phyloP scores from a whole-genome alignment of 106 monocot genomes.

The Amphibolis antarctica region DNA sequence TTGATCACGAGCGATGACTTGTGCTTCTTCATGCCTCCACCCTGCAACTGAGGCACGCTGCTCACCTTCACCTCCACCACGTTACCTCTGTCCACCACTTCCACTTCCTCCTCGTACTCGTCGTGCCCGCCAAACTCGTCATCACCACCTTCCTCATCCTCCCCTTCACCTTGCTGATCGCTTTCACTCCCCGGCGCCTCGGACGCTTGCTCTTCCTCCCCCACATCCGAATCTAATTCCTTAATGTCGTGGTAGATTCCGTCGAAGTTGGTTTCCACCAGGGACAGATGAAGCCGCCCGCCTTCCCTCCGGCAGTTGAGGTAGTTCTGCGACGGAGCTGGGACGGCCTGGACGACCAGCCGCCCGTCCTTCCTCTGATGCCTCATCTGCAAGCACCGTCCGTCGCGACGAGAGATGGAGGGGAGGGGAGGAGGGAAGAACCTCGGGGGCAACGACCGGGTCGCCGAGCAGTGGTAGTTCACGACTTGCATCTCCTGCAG shows the following conservation, averaged over 20 bases:
- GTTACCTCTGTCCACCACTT: constrained; percentile 12
- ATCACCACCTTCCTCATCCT: not conserved
- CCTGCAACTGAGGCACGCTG: constrained; percentile 7
- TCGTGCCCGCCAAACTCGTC: not conserved
- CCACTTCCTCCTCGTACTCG: constrained; percentile 8
- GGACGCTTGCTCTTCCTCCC: not conserved
- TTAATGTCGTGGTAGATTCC: constrained; percentile 9
- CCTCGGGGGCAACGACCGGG: not conserved
- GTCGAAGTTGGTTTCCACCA: constrained; percentile 10
- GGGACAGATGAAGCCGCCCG: constrained; percentile 8
- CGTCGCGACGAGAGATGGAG: constrained; percentile 18
- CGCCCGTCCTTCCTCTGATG: constrained; percentile 7
- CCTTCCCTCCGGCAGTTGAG: constrained; percentile 8
- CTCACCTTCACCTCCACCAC: constrained; percentile 19
- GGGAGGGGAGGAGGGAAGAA: constrained; percentile 15
- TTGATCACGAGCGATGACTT: constrained; percentile 10
- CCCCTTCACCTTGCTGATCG: not conserved
- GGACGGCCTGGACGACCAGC: constrained; percentile 8
- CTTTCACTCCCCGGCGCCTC: not conserved
- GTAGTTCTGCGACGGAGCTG: constrained; percentile 13
- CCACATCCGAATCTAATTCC: not conserved
- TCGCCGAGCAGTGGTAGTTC: constrained; percentile 15
- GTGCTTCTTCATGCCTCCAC: constrained; percentile 8
- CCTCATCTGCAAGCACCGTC: constrained; percentile 14
- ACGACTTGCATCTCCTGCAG: not conserved